Evolutionary conservation across 1,284 basidiomycete species (phyloP), one percentile per base, ranked within the genome.

Genomic region (Trametes versicolor): DNA sequence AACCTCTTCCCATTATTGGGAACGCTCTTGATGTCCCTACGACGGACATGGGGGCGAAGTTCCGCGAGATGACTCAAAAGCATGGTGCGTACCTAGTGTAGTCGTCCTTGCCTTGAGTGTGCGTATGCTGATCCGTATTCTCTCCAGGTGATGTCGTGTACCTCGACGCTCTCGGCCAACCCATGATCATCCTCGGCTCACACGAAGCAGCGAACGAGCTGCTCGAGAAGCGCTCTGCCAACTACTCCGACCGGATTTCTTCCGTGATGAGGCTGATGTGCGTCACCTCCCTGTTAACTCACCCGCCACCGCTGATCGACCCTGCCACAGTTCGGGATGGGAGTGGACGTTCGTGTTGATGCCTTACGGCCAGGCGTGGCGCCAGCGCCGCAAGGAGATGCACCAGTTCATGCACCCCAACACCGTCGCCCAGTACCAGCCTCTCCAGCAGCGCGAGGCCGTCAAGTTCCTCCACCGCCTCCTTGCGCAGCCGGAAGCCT

Each of bases 151-250:
- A 72, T 36, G 58, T 74, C 15, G 48, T 74, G 3, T 58, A 70
- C 52, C 49, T 71, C 34, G 58, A 55, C 15, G 43, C 67, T 0
- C 45, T 72, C 17, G 68, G 72, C 0, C 54, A 54, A 10, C 53
- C 65, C 10, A 58, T 66, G 12, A 49, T 65, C 21, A 45, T 65
- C 19, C 53, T 71, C 21, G 60, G 61, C 39, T 60, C 59, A 4
- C 47, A 59, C 5, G 67, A 70, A 29, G 61, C 64, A 3, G 66
- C 66, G 37, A 43, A 23, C n/a, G 70, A 71, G 23, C 58, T 70
- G 19, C 68, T 74, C 25, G 70, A 72, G 25, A 71, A 72, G 60
- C 66, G 58, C 1, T 69, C 70, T 10, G 63, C 69, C 13, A 69
- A 64, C 45, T 68, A 70, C 56, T 71, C 67, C 6, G 53, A 71